These are phyloP conservation scores for Jacaranda mimosifolia DNA, from an alignment of 257 asterid species.

Conservation along the genomic window DNA sequence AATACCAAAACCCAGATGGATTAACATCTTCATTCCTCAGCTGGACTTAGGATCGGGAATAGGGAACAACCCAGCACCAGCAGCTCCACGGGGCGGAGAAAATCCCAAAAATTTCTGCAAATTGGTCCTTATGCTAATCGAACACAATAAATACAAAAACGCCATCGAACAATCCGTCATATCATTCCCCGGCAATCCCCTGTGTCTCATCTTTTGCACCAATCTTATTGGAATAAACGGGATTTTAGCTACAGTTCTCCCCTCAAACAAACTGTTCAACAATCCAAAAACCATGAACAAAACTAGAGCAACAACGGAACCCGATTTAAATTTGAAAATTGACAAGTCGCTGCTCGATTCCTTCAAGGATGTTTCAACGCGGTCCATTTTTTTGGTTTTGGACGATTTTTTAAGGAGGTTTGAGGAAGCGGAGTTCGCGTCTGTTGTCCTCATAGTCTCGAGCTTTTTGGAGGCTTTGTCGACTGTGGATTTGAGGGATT, in stretches of 20 bases:
- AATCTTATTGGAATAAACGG: slow-evolving; percentile 81
- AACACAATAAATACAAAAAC: slow-evolving; percentile 83
- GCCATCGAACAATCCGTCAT: slow-evolving; percentile 99
- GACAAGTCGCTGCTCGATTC: slow-evolving; percentile 94
- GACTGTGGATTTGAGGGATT: slow-evolving; percentile 89
- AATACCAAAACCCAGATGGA: slow-evolving; percentile 28
- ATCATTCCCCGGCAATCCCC: slow-evolving; percentile 88
- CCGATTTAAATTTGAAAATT: slow-evolving; percentile 92
- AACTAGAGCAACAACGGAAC: slow-evolving; percentile 88
- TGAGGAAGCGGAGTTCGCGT: slow-evolving; percentile 44
- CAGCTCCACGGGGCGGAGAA: slow-evolving; percentile 97
- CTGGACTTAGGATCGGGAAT: slow-evolving; percentile 84
- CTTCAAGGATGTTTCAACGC: slow-evolving; percentile 82
- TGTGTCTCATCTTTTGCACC: slow-evolving; percentile 98
- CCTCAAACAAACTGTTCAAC: slow-evolving; percentile 85
- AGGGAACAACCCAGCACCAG: slow-evolving; percentile 88
- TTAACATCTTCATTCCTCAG: slow-evolving; percentile 40
- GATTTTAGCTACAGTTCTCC: slow-evolving; percentile 83
- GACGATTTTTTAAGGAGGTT: slow-evolving; percentile 60
- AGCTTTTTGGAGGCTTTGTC: slow-evolving; percentile 98
- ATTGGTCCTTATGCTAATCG: slow-evolving; percentile 92
- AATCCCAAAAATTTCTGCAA: slow-evolving; percentile 95
- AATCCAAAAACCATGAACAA: slow-evolving; percentile 88
- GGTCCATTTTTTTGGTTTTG: slow-evolving; percentile 84
- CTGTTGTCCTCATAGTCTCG: slow-evolving; percentile 81